A percentile compares a stretch with the other conserved stretches of the same genome.
phyloP scores from a whole-genome alignment of 2,329 filamentous ascomycete genomes.

The Alternaria triticimaculans region DNA sequence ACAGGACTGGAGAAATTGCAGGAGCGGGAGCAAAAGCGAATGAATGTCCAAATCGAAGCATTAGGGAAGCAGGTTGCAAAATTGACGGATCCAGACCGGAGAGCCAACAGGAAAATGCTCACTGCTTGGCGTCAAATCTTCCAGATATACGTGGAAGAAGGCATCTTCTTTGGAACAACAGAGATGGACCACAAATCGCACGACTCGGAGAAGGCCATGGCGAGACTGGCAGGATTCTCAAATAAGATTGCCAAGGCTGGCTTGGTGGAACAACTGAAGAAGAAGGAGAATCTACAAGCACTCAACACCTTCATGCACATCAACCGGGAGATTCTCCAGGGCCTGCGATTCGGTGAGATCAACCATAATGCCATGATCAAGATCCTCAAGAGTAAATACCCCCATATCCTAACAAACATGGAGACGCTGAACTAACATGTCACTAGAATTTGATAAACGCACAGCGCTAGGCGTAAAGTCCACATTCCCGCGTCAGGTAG shows the following conservation, averaged over 20 bases:
- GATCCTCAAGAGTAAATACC: conserved; percentile 78
- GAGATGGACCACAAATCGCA: conserved; percentile 74
- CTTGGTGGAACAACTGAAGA: conserved; percentile 67
- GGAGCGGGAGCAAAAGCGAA: conserved; percentile 66
- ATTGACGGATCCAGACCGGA: conserved; percentile 69
- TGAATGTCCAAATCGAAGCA: conserved; percentile 67
- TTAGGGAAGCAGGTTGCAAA: conserved; percentile 70
- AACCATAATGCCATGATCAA: conserved; percentile 80
- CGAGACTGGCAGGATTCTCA: conserved; percentile 75
- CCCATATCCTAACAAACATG: background rate
- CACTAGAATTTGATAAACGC: conserved; percentile 80
- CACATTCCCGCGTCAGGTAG: conserved; percentile 66
- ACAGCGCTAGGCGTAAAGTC: conserved; percentile 74
- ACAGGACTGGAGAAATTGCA: conserved; percentile 73
- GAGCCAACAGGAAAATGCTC: conserved; percentile 68
- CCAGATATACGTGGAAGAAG: conserved; percentile 78
- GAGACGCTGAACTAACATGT: background rate
- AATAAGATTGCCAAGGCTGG: conserved; percentile 67
- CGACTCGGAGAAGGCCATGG: conserved; percentile 68
- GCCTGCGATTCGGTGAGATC: conserved; percentile 83
- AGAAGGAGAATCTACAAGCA: conserved; percentile 68
- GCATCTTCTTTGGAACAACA: conserved; percentile 81
- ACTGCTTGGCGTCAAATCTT: conserved; percentile 82
- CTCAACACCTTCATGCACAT: conserved; percentile 73
- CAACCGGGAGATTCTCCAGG: conserved; percentile 78